A percentile compares a stretch with the other conserved stretches of the same genome.
Evolutionary conservation across 228 moss, liverwort and hornwort species (phyloP).

Genomic region (Sphagnum magellanicum): DNA sequence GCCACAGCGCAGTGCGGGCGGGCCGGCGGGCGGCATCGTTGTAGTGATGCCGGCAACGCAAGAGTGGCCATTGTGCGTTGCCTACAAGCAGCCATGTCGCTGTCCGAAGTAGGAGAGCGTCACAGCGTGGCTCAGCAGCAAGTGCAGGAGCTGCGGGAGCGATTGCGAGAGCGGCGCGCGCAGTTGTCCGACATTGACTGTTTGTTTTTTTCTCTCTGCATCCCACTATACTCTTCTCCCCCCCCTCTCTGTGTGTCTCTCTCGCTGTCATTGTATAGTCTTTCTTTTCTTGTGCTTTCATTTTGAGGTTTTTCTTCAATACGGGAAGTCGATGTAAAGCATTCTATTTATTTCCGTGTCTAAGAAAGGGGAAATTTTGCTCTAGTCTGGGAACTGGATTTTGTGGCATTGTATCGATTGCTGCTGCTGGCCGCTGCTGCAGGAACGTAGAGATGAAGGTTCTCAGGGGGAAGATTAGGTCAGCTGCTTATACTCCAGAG

Average conservation of each 20-base stretch:
- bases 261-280: not conserved
- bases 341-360: not conserved
- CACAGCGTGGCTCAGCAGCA: conserved; percentile 23
- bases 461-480: not conserved
- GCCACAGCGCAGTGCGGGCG: too few species aligned
- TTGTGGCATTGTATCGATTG: not conserved
- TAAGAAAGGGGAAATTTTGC: too few species aligned
- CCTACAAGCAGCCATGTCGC: conserved; percentile 28
- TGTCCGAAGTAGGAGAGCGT: conserved; percentile 28
- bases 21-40: too few species aligned
- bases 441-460: not conserved
- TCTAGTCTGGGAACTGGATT: not conserved
- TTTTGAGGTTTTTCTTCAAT: not conserved
- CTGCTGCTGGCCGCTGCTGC: too few species aligned
- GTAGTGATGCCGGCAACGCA: too few species aligned
- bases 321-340: not conserved
- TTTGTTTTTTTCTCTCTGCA: conserved; percentile 5
- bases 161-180: conserved; percentile 26
- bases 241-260: not conserved
- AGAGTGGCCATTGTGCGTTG: not conserved
- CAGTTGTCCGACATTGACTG: conserved; percentile 31
- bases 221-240: not conserved
- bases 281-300: not conserved
- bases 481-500: not conserved
- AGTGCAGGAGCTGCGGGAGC: conserved; percentile 30